Conservation (phyloP, 1,284 basidiomycete genomes). For the Cutaneotrichosporon sp. region DNA sequence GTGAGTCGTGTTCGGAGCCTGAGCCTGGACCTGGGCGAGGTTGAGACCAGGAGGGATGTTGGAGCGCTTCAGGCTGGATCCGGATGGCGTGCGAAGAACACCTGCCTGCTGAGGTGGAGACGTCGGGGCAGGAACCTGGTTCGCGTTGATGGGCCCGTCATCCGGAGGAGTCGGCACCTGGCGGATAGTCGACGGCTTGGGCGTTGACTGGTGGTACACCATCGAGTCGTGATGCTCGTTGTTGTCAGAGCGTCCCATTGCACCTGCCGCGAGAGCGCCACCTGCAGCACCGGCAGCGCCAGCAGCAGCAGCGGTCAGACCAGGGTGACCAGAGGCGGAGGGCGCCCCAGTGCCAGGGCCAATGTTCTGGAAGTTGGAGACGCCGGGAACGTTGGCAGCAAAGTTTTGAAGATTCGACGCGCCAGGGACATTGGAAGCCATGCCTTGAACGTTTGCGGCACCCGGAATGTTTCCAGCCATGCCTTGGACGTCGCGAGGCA, state of each 20-base stretch:
- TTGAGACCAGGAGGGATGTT: not conserved
- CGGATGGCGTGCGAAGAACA: not conserved
- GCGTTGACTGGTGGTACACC: too few relatives aligned
- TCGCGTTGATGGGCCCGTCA: not conserved
- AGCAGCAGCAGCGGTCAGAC: not conserved
- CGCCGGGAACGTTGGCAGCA: not conserved
- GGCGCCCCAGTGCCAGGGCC: not conserved
- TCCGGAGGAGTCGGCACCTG: not conserved
- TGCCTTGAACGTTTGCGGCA: not conserved
- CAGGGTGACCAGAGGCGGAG: not conserved
- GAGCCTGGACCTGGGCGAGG: not conserved
- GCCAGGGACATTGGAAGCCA: not conserved
- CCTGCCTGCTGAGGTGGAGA: not conserved
- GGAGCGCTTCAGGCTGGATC: constrained; percentile 1
- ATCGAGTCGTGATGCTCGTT: too few relatives aligned
- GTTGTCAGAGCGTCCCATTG: not conserved
- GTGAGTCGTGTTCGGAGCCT: not conserved
- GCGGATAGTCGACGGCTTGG: not conserved
- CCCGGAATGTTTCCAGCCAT: not conserved
- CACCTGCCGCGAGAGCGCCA: constrained; percentile 1
- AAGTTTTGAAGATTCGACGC: not conserved
- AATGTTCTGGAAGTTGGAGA: not conserved
- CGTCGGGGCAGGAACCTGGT: not conserved
- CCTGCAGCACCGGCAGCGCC: not conserved
- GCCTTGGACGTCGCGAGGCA: not conserved